Conservation (phyloP, 2,329 filamentous ascomycete genomes). For the Graphilbum fragrans region DNA sequence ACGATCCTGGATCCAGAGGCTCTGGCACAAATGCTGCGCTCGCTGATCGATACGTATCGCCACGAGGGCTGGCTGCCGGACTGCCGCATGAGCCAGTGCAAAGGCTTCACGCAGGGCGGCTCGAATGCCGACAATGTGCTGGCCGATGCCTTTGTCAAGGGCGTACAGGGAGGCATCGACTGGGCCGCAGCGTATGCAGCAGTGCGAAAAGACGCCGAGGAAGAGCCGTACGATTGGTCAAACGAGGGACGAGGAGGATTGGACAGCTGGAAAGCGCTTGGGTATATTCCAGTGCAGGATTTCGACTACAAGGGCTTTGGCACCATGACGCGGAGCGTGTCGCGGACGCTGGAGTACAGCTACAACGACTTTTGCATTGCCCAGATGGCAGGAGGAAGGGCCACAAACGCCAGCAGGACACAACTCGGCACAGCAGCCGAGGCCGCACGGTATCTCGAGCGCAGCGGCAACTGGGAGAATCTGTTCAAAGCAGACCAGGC, state of each 20-base stretch:
- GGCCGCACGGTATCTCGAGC: conserved; percentile 43
- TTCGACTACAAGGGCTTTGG: conserved; percentile 56
- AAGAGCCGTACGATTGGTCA: conserved; percentile 58
- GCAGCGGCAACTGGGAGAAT: conserved; percentile 56
- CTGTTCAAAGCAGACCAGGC: conserved; percentile 49
- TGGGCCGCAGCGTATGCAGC: conserved; percentile 61
- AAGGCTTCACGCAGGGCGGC: conserved; percentile 63
- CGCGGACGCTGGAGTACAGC: conserved; percentile 63
- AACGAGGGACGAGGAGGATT: conserved; percentile 60
- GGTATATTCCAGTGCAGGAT: conserved; percentile 61
- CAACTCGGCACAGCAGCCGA: conserved; percentile 40
- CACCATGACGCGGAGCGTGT: conserved; percentile 57
- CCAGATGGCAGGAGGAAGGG: conserved; percentile 44
- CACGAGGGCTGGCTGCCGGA: conserved; percentile 63
- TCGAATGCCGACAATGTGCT: conserved; percentile 62
- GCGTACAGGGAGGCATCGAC: conserved; percentile 44
- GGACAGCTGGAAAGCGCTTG: conserved; percentile 56
- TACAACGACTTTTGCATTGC: conserved; percentile 66
- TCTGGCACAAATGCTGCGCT: conserved; percentile 55
- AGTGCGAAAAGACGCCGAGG: conserved; percentile 47
- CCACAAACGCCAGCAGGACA: too few species aligned
- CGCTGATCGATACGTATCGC: conserved; percentile 58
- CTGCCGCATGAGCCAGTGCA: conserved; percentile 64
- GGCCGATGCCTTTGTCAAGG: conserved; percentile 56
- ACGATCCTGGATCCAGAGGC: conserved; percentile 54